A percentile compares a stretch with the other conserved stretches of the same genome.
Conservation (phyloP, 768 basidiomycete species). For the Scleroderma citrinum region DNA sequence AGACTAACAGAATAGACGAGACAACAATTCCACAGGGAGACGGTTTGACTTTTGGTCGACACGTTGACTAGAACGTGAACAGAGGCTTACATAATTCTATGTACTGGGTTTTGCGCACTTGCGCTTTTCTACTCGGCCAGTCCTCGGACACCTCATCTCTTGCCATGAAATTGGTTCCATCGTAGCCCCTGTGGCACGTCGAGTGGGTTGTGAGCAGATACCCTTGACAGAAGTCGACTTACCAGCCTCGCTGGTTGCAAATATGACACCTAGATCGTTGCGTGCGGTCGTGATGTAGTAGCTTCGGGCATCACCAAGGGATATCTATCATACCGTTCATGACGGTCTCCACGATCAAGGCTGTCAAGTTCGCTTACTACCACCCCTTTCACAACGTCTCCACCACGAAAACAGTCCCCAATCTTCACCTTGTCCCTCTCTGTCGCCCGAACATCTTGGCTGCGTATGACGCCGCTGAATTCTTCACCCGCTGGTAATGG, state of each 20-base stretch:
- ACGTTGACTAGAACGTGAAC: too few relatives aligned
- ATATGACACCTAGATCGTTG: constrained; percentile 88
- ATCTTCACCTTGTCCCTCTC: constrained; percentile 89
- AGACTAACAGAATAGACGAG: constrained; percentile 16
- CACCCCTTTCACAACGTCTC: constrained; percentile 81
- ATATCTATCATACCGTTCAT: constrained; percentile 50
- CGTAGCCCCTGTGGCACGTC: constrained; percentile 49
- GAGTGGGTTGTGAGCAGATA: constrained; percentile 2
- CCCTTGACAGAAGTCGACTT: constrained; percentile 15
- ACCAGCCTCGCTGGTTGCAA: constrained; percentile 86
- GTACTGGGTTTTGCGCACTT: constrained; percentile 74
- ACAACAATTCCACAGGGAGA: constrained; percentile 1
- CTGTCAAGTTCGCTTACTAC: constrained; percentile 51
- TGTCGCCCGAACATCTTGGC: constrained; percentile 84
- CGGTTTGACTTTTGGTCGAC: background rate
- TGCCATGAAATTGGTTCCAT: constrained; percentile 88
- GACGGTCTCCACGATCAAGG: background rate
- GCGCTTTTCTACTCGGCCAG: constrained; percentile 71
- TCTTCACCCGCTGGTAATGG: constrained; percentile 82
- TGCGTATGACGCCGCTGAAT: constrained; percentile 82
- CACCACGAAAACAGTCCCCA: constrained; percentile 85
- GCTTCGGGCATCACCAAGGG: constrained; percentile 84
- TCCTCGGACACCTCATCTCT: constrained; percentile 84
- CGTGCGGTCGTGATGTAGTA: constrained; percentile 90
- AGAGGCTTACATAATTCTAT: background rate